A percentile compares a stretch with the other conserved stretches of the same genome.
These are phyloP conservation scores for Heterobasidion irregulare DNA, from an alignment of 1,284 basidiomycete species.

Conservation along the genomic window DNA sequence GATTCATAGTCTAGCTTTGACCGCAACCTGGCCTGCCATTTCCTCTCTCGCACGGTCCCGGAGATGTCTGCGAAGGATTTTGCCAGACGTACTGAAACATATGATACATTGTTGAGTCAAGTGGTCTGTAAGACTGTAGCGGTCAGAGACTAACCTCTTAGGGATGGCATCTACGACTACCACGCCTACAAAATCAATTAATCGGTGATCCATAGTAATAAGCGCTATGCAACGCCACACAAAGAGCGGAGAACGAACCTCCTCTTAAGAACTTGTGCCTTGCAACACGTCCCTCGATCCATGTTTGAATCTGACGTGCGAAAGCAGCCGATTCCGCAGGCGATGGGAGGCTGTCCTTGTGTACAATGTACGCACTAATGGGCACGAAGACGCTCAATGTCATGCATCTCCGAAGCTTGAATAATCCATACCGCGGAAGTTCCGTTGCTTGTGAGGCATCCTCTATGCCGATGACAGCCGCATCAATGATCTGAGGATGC, in stretches of 20 bases:
- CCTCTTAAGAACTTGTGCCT: slow-evolving; percentile 61
- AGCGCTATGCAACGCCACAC: no score
- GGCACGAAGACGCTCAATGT: background rate
- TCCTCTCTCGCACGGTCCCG: slow-evolving; percentile 51
- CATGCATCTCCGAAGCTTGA: background rate
- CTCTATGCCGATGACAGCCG: slow-evolving; percentile 66
- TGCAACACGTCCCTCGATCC: slow-evolving; percentile 57
- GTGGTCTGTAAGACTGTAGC: background rate
- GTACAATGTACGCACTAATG: slow-evolving; percentile 65
- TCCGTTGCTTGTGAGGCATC: slow-evolving; percentile 62
- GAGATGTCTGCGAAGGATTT: slow-evolving; percentile 59
- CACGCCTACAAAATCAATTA: slow-evolving; percentile 19
- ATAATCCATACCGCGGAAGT: slow-evolving; percentile 49
- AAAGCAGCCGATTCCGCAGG: slow-evolving; percentile 28
- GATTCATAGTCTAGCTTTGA: slow-evolving; percentile 11
- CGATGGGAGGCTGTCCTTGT: slow-evolving; percentile 29
- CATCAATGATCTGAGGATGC: slow-evolving; percentile 66
- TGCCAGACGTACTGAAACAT: slow-evolving; percentile 51
- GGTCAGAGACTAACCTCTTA: slow-evolving; percentile 43
- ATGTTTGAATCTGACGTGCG: slow-evolving; percentile 41
- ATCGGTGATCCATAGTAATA: no score
- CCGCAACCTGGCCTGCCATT: slow-evolving; percentile 9
- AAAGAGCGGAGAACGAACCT: background rate
- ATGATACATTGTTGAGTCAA: no score
- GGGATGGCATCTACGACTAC: slow-evolving; percentile 49